Percentiles rank a stretch among this genome's conserved stretches.
Evolutionary conservation across 768 basidiomycete genomes (phyloP).

Genomic region (Naganishia onofrii): DNA sequence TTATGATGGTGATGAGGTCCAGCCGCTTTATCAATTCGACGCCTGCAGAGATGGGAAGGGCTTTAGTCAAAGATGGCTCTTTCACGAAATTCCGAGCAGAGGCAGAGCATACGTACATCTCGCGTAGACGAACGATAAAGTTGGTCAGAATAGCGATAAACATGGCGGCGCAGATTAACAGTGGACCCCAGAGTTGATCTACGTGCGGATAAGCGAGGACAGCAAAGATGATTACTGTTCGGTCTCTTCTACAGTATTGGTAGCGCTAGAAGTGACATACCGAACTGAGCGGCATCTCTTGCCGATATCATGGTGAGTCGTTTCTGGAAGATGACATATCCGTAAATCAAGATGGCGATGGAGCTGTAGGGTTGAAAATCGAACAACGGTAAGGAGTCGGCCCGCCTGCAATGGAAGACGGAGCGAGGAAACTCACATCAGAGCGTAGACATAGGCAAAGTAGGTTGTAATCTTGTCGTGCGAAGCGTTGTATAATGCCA

Average conservation of each 20-base stretch:
- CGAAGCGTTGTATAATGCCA: slow-evolving; percentile 80
- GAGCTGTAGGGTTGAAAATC: slow-evolving; percentile 43
- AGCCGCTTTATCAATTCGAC: slow-evolving; percentile 1
- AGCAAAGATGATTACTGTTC: slow-evolving; percentile 17
- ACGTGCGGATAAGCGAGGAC: slow-evolving; percentile 2
- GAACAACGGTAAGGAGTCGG: not conserved
- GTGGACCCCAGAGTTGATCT: slow-evolving; percentile 81
- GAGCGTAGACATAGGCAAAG: slow-evolving; percentile 80
- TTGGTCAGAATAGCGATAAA: slow-evolving; percentile 86
- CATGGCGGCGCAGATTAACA: slow-evolving; percentile 74
- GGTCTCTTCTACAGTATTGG: not conserved
- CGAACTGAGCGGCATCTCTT: slow-evolving; percentile 83
- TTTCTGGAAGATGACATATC: slow-evolving; percentile 78
- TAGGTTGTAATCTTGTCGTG: slow-evolving; percentile 65
- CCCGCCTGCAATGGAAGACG: not conserved
- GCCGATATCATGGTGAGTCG: slow-evolving; percentile 86
- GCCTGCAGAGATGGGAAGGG: not conserved
- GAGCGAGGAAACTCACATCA: slow-evolving; percentile 61
- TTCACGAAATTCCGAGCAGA: not conserved
- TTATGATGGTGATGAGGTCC: slow-evolving; percentile 14
- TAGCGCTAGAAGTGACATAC: slow-evolving; percentile 55
- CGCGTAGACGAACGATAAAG: slow-evolving; percentile 62
- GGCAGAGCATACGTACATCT: slow-evolving; percentile 30
- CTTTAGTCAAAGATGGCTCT: not conserved
- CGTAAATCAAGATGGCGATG: slow-evolving; percentile 66